Evolutionary conservation across 2,329 filamentous ascomycete genomes (phyloP).

Genomic region (Cryphonectria radicalis): DNA sequence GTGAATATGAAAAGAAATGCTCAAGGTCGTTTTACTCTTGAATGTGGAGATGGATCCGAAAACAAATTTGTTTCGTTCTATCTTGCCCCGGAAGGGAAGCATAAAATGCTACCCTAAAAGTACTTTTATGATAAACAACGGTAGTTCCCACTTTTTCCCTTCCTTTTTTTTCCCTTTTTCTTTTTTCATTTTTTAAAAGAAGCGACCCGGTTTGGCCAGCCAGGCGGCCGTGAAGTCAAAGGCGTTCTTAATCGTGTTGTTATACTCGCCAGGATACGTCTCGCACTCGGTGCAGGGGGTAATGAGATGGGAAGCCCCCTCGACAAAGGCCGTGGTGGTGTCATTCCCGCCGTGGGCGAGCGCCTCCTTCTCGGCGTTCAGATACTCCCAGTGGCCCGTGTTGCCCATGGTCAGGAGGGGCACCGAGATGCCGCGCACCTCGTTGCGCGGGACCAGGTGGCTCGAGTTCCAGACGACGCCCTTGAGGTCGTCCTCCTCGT

Average conservation of each 20-base stretch:
- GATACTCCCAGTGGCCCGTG: constrained; percentile 33
- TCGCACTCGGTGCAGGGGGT: constrained; percentile 33
- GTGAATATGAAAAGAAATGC: too few relatives aligned
- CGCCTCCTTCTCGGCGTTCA: constrained; percentile 33
- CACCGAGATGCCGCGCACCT: constrained; percentile 29
- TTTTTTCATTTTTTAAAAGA: not conserved
- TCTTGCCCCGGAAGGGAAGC: too few relatives aligned
- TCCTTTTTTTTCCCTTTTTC: too few relatives aligned
- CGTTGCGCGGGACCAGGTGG: constrained; percentile 28
- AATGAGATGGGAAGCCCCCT: constrained; percentile 33
- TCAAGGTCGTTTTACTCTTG: too few relatives aligned
- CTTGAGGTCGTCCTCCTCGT: constrained; percentile 18
- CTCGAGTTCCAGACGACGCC: constrained; percentile 32
- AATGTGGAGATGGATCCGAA: too few relatives aligned
- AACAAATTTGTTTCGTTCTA: too few relatives aligned
- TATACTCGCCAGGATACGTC: constrained; percentile 32
- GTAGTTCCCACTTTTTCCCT: too few relatives aligned
- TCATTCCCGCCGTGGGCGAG: constrained; percentile 30
- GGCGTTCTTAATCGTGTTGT: constrained; percentile 31
- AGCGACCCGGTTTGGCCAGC: constrained; percentile 29
- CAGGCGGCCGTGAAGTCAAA: constrained; percentile 31
- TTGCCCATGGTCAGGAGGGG: constrained; percentile 25
- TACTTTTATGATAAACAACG: too few relatives aligned
- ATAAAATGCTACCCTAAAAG: too few relatives aligned
- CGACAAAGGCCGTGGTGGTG: constrained; percentile 31